Conservation (phyloP, 2,329 filamentous ascomycete genomes). For the Aureobasidium leucospermi region DNA sequence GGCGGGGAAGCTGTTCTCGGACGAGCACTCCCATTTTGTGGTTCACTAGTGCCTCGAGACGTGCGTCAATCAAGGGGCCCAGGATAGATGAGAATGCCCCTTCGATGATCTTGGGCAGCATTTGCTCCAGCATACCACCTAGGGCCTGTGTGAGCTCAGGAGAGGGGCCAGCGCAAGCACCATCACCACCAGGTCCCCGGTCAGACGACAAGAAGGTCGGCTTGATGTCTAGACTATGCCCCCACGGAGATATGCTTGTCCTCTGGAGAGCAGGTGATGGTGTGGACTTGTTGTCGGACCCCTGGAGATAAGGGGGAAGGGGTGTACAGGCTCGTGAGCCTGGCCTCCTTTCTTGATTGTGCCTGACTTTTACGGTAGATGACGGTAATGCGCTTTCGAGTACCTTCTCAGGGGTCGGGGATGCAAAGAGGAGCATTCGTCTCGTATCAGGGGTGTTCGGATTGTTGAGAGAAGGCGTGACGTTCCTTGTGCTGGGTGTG, state of each 20-base stretch:
- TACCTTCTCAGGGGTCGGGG: neutral
- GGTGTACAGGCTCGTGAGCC: conserved; percentile 2
- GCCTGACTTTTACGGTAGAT: neutral
- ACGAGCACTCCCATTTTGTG: neutral
- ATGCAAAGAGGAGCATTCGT: neutral
- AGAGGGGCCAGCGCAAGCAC: neutral
- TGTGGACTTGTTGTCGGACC: neutral
- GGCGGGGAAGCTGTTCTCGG: neutral
- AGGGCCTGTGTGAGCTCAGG: neutral
- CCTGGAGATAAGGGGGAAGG: neutral
- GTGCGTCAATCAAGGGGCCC: neutral
- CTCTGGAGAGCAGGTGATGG: neutral
- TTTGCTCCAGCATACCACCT: neutral
- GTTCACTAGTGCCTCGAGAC: neutral
- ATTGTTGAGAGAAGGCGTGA: neutral
- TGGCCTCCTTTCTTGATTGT: neutral
- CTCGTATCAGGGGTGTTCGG: neutral
- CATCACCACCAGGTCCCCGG: neutral
- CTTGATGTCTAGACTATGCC: neutral
- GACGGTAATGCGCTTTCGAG: neutral
- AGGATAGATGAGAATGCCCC: neutral
- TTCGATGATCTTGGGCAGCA: neutral
- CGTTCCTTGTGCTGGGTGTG: neutral
- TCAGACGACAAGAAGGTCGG: neutral
- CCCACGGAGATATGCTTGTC: neutral